Conservation (phyloP, 164 flowering plant genomes). For the Buxus sempervirens region DNA sequence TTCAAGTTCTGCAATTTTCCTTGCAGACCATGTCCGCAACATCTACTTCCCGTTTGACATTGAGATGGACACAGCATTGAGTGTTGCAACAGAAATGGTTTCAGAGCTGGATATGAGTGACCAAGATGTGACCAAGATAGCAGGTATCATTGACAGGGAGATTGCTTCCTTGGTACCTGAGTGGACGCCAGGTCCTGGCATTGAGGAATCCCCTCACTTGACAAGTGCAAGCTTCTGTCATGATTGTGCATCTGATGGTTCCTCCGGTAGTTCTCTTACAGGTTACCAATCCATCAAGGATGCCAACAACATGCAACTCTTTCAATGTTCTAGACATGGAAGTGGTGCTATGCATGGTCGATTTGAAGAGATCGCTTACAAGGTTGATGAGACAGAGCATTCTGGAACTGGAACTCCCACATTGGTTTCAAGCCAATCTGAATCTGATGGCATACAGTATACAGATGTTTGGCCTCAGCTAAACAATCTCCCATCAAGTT, state of each 20-base stretch:
- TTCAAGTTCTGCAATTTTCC: conserved; percentile 1
- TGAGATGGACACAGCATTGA: conserved; percentile 74
- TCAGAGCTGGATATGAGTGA: conserved; percentile 77
- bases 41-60: conserved; percentile 88
- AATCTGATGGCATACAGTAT: conserved; percentile 24
- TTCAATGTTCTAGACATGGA: conserved; percentile 41
- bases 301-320: conserved; percentile 26
- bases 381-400: conserved; percentile 50
- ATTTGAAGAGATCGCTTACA: conserved; percentile 70
- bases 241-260: conserved; percentile 45
- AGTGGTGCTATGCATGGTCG: conserved; percentile 77
- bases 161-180: conserved; percentile 74
- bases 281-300: conserved; percentile 36
- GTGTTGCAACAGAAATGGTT: conserved; percentile 92
- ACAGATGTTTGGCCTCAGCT: conserved; percentile 43
- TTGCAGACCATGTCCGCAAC: conserved; percentile 72
- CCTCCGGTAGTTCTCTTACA: conserved; percentile 43
- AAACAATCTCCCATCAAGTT: conserved; percentile 45
- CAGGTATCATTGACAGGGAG: conserved; percentile 88
- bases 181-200: conserved; percentile 46
- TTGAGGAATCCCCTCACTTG: conserved; percentile 33
- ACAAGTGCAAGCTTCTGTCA: conserved; percentile 30
- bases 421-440: conserved; percentile 26
- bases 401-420: conserved; percentile 33
- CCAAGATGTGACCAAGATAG: conserved; percentile 80